Conservation (phyloP, 768 basidiomycete species). For the Lactifluus subvellereus region DNA sequence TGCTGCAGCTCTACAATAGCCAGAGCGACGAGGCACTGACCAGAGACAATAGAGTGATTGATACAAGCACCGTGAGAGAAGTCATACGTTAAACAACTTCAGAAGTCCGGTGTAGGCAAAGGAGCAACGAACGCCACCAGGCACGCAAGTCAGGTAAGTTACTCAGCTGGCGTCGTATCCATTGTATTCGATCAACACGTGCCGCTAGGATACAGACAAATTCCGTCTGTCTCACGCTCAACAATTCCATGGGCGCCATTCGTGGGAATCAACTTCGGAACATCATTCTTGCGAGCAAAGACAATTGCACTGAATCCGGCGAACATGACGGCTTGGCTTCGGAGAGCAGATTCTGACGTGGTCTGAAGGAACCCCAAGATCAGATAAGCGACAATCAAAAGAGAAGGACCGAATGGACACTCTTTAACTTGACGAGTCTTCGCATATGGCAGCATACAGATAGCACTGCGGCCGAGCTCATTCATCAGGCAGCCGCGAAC, state of each 20-base stretch:
- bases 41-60: not conserved
- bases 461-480: too few relatives aligned
- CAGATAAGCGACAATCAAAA: not conserved
- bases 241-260: not conserved
- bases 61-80: not conserved
- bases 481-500: too few relatives aligned
- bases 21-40: not conserved
- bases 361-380: too few relatives aligned
- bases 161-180: not conserved
- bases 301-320: not conserved
- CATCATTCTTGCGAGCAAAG: not conserved
- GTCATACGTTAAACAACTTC: too few relatives aligned
- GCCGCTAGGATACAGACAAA: not conserved
- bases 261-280: not conserved
- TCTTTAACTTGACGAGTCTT: too few relatives aligned
- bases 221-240: too few relatives aligned
- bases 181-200: not conserved
- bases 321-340: too few relatives aligned
- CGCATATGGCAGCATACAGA: too few relatives aligned
- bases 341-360: too few relatives aligned
- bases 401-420: too few relatives aligned
- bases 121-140: not conserved
- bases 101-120: too few relatives aligned
- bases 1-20: not conserved
- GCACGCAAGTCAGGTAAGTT: not conserved